Conservation (phyloP, 257 asterid genomes). For the Salvia splendens region DNA sequence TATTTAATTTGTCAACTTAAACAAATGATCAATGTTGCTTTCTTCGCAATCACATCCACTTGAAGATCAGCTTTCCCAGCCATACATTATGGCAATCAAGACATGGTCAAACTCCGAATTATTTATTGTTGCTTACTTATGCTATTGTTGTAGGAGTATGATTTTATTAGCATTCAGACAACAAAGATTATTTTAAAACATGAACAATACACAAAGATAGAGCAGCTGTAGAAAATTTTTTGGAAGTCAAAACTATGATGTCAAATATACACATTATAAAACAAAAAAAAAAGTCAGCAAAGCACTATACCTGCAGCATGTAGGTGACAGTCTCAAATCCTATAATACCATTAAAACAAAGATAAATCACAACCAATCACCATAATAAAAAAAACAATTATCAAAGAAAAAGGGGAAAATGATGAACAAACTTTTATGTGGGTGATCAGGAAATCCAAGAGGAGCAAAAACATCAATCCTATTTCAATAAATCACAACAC, state of each 20-base stretch:
- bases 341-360: conserved; percentile 30
- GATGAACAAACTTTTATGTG: conserved; percentile 77
- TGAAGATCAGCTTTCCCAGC: background rate
- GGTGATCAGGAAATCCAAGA: conserved; percentile 97
- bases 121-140: background rate
- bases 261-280: background rate
- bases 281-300: no score
- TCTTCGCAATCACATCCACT: conserved; percentile 33
- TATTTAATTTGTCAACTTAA: conserved; percentile 23
- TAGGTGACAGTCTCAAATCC: no score
- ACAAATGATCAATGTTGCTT: background rate
- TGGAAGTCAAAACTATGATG: background rate
- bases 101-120: background rate
- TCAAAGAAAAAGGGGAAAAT: background rate
- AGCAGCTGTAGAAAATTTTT: background rate
- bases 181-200: background rate
- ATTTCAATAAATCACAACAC: background rate
- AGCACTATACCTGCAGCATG: conserved; percentile 77
- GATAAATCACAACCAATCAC: background rate
- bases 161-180: no score
- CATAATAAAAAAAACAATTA: background rate
- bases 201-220: background rate
- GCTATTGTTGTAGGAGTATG: background rate
- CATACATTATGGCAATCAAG: background rate
- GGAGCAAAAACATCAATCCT: conserved; percentile 74